These are phyloP conservation scores for Furcasterigmium sp. DNA, from an alignment of 2,329 filamentous ascomycete species.

Conservation along the genomic window DNA sequence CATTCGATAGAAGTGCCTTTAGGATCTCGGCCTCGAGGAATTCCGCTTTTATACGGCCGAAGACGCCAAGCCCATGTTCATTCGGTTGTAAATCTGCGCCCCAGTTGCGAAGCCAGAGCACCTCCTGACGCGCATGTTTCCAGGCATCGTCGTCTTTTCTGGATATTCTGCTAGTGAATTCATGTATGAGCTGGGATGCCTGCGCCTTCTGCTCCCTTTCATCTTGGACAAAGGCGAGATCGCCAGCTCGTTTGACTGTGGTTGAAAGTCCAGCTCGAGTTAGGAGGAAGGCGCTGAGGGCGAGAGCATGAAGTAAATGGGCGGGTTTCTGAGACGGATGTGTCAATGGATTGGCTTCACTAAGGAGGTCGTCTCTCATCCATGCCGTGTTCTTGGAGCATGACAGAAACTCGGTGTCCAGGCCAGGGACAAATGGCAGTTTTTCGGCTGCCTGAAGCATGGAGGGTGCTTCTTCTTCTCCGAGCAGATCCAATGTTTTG, in stretches of 20 bases:
- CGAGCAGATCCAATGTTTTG: constrained; percentile 55
- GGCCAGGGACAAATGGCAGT: constrained; percentile 28
- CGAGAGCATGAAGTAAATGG: constrained; percentile 56
- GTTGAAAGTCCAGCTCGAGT: constrained; percentile 44
- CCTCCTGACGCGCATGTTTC: constrained; percentile 54
- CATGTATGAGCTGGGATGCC: constrained; percentile 53
- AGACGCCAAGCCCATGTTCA: constrained; percentile 52
- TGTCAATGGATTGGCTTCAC: constrained; percentile 60
- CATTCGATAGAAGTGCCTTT: constrained; percentile 58
- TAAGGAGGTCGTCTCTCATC: constrained; percentile 49
- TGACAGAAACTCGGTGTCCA: constrained; percentile 25
- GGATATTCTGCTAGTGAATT: constrained; percentile 40
- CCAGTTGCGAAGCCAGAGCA: constrained; percentile 74
- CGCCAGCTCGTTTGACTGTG: constrained; percentile 49
- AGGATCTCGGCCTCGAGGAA: constrained; percentile 67
- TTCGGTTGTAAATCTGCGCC: constrained; percentile 38
- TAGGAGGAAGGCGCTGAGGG: constrained; percentile 55
- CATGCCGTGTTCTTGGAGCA: constrained; percentile 33
- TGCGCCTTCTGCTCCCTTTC: constrained; percentile 59
- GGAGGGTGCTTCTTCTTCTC: constrained; percentile 51
- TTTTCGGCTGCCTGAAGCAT: constrained; percentile 41
- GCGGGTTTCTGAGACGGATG: constrained; percentile 50
- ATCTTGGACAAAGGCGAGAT: constrained; percentile 60
- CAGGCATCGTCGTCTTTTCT: constrained; percentile 61
- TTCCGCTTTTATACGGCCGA: constrained; percentile 54